These are phyloP conservation scores for Backusella westeae DNA, from an alignment of 192 early-diverging fungal genomes.

Conservation along the genomic window DNA sequence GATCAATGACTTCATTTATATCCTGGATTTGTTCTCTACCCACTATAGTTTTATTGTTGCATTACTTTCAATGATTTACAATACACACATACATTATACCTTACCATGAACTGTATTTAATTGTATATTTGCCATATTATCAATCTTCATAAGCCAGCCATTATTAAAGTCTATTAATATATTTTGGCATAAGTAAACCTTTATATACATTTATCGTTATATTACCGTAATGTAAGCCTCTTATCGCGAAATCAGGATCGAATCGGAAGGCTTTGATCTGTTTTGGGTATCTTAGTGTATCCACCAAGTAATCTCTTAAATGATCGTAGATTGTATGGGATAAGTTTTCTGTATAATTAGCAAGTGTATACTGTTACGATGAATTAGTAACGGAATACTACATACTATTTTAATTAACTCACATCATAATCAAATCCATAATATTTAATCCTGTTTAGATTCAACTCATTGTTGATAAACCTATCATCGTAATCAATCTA, in stretches of 20 bases:
- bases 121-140: slow-evolving; percentile 61
- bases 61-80: too few relatives aligned
- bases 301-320: slow-evolving; percentile 53
- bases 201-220: background rate
- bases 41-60: slow-evolving; percentile 20
- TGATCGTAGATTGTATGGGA: slow-evolving; percentile 58
- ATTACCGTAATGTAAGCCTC: slow-evolving; percentile 56
- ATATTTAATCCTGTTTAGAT: slow-evolving; percentile 47
- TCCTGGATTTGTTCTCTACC: slow-evolving; percentile 55
- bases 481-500: background rate
- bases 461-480: slow-evolving; percentile 60
- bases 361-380: slow-evolving; percentile 50
- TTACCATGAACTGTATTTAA: slow-evolving; percentile 45
- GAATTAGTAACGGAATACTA: background rate
- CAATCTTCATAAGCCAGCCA: slow-evolving; percentile 65
- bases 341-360: slow-evolving; percentile 53
- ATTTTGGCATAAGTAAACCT: too few relatives aligned
- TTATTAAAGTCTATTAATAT: slow-evolving; percentile 35
- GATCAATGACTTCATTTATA: slow-evolving; percentile 49
- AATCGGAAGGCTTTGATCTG: slow-evolving; percentile 40
- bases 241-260: slow-evolving; percentile 57
- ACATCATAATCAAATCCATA: slow-evolving; percentile 64
- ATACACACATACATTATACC: too few relatives aligned
- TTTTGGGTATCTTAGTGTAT: slow-evolving; percentile 51
- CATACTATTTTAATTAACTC: background rate